Base-by-base conservation (phyloP, 805 yeast species). In the Pichia phayaonensis region DNA sequence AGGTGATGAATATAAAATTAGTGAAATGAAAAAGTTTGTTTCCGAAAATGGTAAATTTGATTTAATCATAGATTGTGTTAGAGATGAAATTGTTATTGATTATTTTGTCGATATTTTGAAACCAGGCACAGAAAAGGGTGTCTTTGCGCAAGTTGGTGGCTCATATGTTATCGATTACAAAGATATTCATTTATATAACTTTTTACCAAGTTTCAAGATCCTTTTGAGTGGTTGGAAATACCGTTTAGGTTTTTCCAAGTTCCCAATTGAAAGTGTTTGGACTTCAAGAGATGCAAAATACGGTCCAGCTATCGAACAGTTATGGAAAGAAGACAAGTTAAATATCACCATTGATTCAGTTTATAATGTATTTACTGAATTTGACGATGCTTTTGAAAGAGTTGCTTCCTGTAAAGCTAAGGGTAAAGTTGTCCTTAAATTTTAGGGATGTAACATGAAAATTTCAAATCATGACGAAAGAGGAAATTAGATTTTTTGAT, bases 31-130 rank as follows among this genome's bases (percentile, higher is more conserved):
- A 38, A 56, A 57, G n/a, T 52, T 61, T 36, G 62, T 66, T 12
- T 64, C 54, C 36, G 67, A 69, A 18, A 65, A 70, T 47, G 73
- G 75, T 18, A 70, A 74, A 54, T 86, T 81, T 58, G 89, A 84
- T 59, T 61, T 76, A 11, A 78, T 86, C 45, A 62, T 81, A 31
- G 95, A 87, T 66, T 73, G 84, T 47, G 80, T 78, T 46, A 90
- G 95, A 41, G 79, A 77, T 51, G 60, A 62, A 24, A 77, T 74
- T 20, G 72, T 82, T 15, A 42, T 50, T 15, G 34, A 36, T 18
- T 45, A 42, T 41, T 69, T 77, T 48, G 59, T 66, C 6, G 56
- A 68, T 40, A 68, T 72, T 21, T 65, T 85, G 54, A 76, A 77
- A 56, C 72, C 77, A 38, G 69, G 68, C 46, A 54, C 64, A 24